Evolutionary conservation across 108 stramenopile genomes (phyloP).

Genomic region (Nannochloropsis salina): DNA sequence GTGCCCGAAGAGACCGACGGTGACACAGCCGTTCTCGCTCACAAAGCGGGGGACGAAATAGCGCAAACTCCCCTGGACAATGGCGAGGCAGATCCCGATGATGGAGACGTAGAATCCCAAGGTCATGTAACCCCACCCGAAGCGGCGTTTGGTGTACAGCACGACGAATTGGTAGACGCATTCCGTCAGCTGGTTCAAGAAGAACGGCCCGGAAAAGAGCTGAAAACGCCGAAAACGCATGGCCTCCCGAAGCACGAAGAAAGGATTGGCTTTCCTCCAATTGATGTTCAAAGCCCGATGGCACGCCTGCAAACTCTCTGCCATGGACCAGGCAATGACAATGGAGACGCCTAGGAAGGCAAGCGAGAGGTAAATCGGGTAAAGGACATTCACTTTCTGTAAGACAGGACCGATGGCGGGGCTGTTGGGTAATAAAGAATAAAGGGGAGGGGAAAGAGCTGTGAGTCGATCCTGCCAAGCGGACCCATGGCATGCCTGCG

Average conservation of each 20-base stretch:
- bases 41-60: not conserved
- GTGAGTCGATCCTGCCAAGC: not conserved
- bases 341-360: not conserved
- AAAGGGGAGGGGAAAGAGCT: not conserved
- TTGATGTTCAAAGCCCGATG: not conserved
- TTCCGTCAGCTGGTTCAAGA: not conserved
- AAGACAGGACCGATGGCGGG: not conserved
- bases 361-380: not conserved
- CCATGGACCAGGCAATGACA: not conserved
- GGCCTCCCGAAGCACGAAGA: not conserved
- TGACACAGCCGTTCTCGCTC: constrained; percentile 7
- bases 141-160: not conserved
- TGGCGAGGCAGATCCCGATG: not conserved
- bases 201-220: not conserved
- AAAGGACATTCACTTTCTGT: not conserved
- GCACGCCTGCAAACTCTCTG: not conserved
- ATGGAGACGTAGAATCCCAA: not conserved
- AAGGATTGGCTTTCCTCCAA: constrained; percentile 16
- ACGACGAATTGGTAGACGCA: not conserved
- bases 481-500: not conserved
- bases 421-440: not conserved
- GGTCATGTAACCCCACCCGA: not conserved
- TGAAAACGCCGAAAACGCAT: not conserved
- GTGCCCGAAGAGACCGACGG: not conserved
- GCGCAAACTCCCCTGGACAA: not conserved